A percentile compares a stretch with the other conserved stretches of the same genome.
phyloP scores from a whole-genome alignment of 2,329 filamentous ascomycete genomes.

The Exophiala dermatitidis region DNA sequence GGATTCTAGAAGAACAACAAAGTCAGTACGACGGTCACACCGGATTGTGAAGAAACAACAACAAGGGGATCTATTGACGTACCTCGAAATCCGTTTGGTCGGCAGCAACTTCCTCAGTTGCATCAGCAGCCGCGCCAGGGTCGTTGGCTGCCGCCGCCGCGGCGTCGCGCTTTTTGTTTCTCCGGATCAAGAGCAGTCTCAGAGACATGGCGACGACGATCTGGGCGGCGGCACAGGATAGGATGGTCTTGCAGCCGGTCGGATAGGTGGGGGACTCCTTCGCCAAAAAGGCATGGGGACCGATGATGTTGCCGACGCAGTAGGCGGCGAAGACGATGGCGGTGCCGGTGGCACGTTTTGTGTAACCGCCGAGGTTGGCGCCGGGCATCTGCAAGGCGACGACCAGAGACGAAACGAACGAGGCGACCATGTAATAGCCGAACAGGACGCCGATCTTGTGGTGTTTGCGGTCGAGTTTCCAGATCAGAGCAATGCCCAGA shows the following conservation, averaged over 20 bases:
- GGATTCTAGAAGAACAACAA: not conserved
- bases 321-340: constrained; percentile 41
- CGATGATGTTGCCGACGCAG: constrained; percentile 26
- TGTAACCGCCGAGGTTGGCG: constrained; percentile 42
- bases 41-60: too few species aligned
- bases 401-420: constrained; percentile 3
- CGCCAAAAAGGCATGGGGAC: constrained; percentile 38
- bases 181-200: constrained; percentile 17
- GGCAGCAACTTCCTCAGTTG: not conserved
- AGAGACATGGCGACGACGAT: constrained; percentile 28
- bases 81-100: constrained; percentile 1
- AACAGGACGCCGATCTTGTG: constrained; percentile 45
- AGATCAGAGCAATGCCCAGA: constrained; percentile 44
- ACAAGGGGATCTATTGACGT: not conserved
- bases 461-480: constrained; percentile 39
- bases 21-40: not conserved
- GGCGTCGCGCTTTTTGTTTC: constrained; percentile 7
- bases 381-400: constrained; percentile 23
- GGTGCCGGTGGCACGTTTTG: constrained; percentile 43
- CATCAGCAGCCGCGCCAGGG: not conserved
- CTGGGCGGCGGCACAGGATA: constrained; percentile 25
- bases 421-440: constrained; percentile 44
- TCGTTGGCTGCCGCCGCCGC: not conserved
- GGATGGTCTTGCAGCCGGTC: constrained; percentile 28
- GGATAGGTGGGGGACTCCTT: constrained; percentile 36